These are phyloP conservation scores for Globisporangium nunn DNA, from an alignment of 352 stramenopile genomes.

Conservation along the genomic window DNA sequence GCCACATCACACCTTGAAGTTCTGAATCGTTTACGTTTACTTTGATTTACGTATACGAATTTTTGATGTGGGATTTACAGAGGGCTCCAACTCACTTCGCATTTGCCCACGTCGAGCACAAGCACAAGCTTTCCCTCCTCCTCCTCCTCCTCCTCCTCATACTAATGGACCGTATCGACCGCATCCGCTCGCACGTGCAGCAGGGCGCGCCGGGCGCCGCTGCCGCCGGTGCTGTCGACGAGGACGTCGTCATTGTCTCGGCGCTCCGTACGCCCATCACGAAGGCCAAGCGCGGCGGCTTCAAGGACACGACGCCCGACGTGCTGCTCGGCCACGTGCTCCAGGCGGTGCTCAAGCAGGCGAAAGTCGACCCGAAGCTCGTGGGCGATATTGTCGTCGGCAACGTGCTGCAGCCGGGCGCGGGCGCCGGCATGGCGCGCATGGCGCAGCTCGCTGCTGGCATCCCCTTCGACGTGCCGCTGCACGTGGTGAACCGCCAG, in stretches of 20 bases:
- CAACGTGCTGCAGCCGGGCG: conserved; percentile 82
- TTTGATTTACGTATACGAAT: too few relatives aligned
- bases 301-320: conserved; percentile 91
- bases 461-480: conserved; percentile 70
- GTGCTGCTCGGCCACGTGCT: conserved; percentile 85
- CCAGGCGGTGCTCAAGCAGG: conserved; percentile 71
- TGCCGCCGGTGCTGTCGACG: conserved; percentile 21
- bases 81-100: not conserved
- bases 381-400: conserved; percentile 81
- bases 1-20: too few relatives aligned
- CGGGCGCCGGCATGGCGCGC: conserved; percentile 66
- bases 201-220: conserved; percentile 16
- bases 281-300: conserved; percentile 80
- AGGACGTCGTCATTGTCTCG: conserved; percentile 83
- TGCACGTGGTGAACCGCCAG: conserved; percentile 81
- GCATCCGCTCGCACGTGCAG: conserved; percentile 63
- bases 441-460: conserved; percentile 74
- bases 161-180: conserved; percentile 65
- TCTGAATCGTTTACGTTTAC: too few relatives aligned
- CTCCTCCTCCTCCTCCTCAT: not conserved
- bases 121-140: not conserved
- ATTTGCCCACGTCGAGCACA: not conserved
- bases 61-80: too few relatives aligned
- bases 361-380: conserved; percentile 68
- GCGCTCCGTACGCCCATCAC: conserved; percentile 82